Evolutionary conservation across 176 grass and related monocot species (phyloP), one percentile per base, ranked within the genome.

Genomic region (Musa itinerans): DNA sequence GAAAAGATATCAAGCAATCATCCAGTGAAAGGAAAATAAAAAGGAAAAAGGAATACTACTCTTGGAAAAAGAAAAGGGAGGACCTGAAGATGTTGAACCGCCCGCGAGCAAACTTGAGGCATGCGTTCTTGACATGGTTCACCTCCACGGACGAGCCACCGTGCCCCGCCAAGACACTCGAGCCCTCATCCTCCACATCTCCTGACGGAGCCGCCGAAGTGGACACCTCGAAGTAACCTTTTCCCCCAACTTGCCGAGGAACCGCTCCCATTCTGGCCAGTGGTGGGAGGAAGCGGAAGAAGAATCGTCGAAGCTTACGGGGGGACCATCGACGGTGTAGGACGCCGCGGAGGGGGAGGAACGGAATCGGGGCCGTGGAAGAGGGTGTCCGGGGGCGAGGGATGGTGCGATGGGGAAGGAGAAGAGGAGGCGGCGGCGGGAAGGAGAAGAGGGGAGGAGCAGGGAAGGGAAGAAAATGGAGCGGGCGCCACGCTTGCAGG

Each of bases 91-190:
- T 84, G 81, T 99, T 90, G 53, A 68, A 89, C 67, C 88, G 90
- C 9, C 94, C 86, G 49, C 95, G 95, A 2, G 75, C 90, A 57
- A 94, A 99, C 76, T 89, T 92, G 72, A 94, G 85, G 67, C 91
- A 94, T 6, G 90, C 95, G 72, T 99, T 99, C 83, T 94, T 99
- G 73, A 92, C 59, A 78, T 73, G 83, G 80, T 94, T 94, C 52
- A 23, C 64, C 23, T 87, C 84, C 77, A 56, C 76, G 13, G 29
- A 34, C 29, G 3, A 5, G 3, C 29, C 29, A 34, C 29, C 29
- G 29, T 34, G 29, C 29, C 43, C 14, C 57, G 48, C 25, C 43
- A 8, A 57, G 61, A 48, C 66, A 17, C 58, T 22, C 12, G 23
- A 58, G 12, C 13, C 68, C 59, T 22, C 79, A 11, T 29, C 53